Conservation (phyloP, 75 land plant genomes). For the Pseudotsuga menziesii region DNA sequence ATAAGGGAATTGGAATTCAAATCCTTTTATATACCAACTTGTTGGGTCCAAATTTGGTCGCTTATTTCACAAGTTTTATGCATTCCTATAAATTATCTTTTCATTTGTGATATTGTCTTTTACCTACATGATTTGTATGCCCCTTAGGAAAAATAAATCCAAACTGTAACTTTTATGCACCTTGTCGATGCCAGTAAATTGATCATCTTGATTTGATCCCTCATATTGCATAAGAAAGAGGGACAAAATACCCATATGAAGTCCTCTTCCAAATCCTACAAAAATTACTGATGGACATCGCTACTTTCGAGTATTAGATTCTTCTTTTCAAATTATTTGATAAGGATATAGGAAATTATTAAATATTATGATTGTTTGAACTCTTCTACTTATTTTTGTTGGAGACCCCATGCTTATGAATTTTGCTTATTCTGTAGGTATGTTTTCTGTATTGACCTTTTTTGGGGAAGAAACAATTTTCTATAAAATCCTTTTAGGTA, state of each 20-base stretch:
- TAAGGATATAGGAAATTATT: background rate
- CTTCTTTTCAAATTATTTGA: slow-evolving; percentile 8
- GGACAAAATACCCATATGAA: slow-evolving; percentile 94
- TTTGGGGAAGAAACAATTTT: slow-evolving; percentile 96
- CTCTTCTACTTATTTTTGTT: background rate
- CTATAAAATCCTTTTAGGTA: slow-evolving; percentile 96
- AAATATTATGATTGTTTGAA: background rate
- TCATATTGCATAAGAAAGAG: slow-evolving; percentile 98
- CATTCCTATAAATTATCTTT: too few species aligned
- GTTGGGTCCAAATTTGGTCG: too few species aligned
- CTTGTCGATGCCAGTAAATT: slow-evolving; percentile 65
- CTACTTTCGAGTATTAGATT: slow-evolving; percentile 84
- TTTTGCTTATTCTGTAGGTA: slow-evolving; percentile 71
- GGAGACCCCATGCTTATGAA: background rate
- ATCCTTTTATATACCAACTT: too few species aligned
- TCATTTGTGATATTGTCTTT: background rate
- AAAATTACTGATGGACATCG: slow-evolving; percentile 98
- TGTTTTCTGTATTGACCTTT: slow-evolving; percentile 87
- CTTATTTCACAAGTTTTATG: too few species aligned
- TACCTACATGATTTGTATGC: too few species aligned
- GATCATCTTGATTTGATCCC: slow-evolving; percentile 98
- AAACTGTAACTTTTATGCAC: background rate
- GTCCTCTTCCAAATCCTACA: slow-evolving; percentile 97
- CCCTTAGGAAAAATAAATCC: background rate
- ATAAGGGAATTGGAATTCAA: too few species aligned